Conservation (phyloP, 2,329 filamentous ascomycete genomes). For the Nakataea oryzae region DNA sequence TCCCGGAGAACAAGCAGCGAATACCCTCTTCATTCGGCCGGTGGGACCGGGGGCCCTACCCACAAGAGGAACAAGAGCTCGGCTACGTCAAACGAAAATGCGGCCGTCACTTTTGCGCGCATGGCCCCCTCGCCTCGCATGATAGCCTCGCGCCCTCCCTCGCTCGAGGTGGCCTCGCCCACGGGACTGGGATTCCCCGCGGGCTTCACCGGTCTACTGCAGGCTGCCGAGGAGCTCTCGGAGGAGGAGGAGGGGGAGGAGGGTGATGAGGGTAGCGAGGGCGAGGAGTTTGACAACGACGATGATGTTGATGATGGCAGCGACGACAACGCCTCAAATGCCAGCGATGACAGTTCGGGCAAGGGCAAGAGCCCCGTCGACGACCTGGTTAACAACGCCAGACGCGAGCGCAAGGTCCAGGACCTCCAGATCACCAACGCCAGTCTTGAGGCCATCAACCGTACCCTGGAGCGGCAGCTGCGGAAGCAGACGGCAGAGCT, state of each 20-base stretch:
- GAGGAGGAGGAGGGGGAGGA: conserved; percentile 27
- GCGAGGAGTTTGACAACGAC: conserved; percentile 28
- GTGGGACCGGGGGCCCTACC: background rate
- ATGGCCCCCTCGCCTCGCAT: background rate
- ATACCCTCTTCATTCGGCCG: background rate
- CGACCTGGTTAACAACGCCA: conserved; percentile 77
- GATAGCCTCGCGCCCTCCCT: conserved; percentile 14
- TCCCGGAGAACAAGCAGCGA: background rate
- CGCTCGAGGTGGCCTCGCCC: conserved; percentile 23
- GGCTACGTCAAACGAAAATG: background rate
- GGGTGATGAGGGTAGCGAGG: conserved; percentile 21
- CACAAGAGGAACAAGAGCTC: background rate
- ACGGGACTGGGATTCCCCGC: background rate
- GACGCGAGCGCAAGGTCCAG: conserved; percentile 86
- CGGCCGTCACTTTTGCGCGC: background rate
- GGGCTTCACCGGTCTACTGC: conserved; percentile 43
- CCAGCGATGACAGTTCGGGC: conserved; percentile 42
- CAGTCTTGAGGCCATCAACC: conserved; percentile 88
- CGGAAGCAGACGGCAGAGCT: conserved; percentile 85
- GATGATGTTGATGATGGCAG: conserved; percentile 20
- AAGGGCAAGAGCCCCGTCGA: conserved; percentile 48
- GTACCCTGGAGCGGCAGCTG: conserved; percentile 82
- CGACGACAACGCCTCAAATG: conserved; percentile 18
- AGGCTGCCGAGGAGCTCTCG: conserved; percentile 41
- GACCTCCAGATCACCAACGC: conserved; percentile 96